Percentiles rank a stretch among this genome's conserved stretches.
Conservation (phyloP, 768 basidiomycete genomes). For the Trametes gibbosa region DNA sequence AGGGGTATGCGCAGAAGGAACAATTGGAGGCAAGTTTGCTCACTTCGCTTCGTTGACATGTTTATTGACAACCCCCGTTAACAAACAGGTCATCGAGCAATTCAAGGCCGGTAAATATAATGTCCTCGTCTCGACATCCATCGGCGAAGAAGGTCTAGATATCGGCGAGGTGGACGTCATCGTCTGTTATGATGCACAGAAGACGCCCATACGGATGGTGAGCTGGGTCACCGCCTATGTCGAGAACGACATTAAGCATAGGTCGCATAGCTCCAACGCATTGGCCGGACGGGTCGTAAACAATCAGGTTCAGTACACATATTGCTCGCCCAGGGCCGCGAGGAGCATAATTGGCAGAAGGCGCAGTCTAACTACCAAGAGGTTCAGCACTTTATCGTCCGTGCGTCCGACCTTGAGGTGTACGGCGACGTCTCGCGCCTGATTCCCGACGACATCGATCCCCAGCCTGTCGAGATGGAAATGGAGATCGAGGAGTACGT, state of each 20-base stretch:
- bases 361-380: slow-evolving; percentile 84
- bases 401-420: slow-evolving; percentile 84
- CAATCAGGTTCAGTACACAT: slow-evolving; percentile 88
- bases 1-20: slow-evolving; percentile 87
- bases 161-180: slow-evolving; percentile 98
- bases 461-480: slow-evolving; percentile 71
- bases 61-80: too few relatives aligned
- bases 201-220: slow-evolving; percentile 96
- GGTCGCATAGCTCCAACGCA: slow-evolving; percentile 76
- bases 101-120: slow-evolving; percentile 90
- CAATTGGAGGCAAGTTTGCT: slow-evolving; percentile 67
- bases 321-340: slow-evolving; percentile 84
- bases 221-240: slow-evolving; percentile 19
- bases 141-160: slow-evolving; percentile 97
- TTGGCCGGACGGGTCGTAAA: slow-evolving; percentile 94
- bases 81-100: slow-evolving; percentile 68
- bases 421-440: slow-evolving; percentile 91
- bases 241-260: too few relatives aligned
- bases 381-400: slow-evolving; percentile 84
- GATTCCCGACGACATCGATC: slow-evolving; percentile 74
- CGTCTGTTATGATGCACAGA: slow-evolving; percentile 94
- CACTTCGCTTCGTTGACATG: background rate
- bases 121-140: slow-evolving; percentile 91
- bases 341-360: slow-evolving; percentile 87
- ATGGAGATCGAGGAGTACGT: slow-evolving; percentile 79